Percentiles rank a stretch among this genome's conserved stretches.
phyloP scores from a whole-genome alignment of 2,329 filamentous ascomycete species.

The Diplodia intermedia region DNA sequence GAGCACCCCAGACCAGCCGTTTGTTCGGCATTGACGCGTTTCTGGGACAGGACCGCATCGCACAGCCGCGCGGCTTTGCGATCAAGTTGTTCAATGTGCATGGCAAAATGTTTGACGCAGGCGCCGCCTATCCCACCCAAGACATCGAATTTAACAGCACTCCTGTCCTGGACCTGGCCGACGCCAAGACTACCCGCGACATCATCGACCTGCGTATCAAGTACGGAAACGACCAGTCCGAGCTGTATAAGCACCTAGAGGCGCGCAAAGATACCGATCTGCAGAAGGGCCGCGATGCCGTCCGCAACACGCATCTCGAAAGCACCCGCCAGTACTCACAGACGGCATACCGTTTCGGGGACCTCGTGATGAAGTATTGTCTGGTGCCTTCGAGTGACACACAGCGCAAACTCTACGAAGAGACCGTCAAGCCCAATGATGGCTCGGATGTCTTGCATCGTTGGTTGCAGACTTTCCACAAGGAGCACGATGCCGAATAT shows the following conservation, averaged over 20 bases:
- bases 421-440: slow-evolving; percentile 48
- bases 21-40: background rate
- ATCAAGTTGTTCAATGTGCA: slow-evolving; percentile 60
- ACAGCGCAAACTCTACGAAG: slow-evolving; percentile 50
- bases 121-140: slow-evolving; percentile 48
- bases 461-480: slow-evolving; percentile 52
- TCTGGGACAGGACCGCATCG: slow-evolving; percentile 46
- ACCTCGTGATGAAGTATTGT: slow-evolving; percentile 57
- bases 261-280: slow-evolving; percentile 48
- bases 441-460: slow-evolving; percentile 49
- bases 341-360: slow-evolving; percentile 57
- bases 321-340: slow-evolving; percentile 54
- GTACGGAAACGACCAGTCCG: slow-evolving; percentile 47
- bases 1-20: slow-evolving; percentile 6
- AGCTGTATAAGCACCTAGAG: slow-evolving; percentile 53
- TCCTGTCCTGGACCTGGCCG: slow-evolving; percentile 56
- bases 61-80: slow-evolving; percentile 55
- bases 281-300: slow-evolving; percentile 50
- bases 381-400: slow-evolving; percentile 53
- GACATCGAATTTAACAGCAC: slow-evolving; percentile 60
- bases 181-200: slow-evolving; percentile 55
- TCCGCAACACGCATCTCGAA: slow-evolving; percentile 52
- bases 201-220: slow-evolving; percentile 53
- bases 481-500: slow-evolving; percentile 51
- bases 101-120: slow-evolving; percentile 51